Evolutionary conservation across 257 asterid species (phyloP).

Genomic region (Nicotiana tomentosiformis): DNA sequence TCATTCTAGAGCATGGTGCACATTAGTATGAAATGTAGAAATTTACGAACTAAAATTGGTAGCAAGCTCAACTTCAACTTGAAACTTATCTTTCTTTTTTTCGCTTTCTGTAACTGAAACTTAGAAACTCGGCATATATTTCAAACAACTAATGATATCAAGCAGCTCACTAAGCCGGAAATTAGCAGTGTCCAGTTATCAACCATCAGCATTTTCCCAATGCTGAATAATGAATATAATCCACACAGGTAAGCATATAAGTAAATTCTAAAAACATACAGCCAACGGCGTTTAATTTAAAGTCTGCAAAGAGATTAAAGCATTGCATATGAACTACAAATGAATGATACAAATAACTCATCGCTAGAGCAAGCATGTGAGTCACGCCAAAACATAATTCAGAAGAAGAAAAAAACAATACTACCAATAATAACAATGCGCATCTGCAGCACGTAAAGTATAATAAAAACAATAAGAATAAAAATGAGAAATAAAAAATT

Average conservation of each 20-base stretch:
- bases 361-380: not conserved
- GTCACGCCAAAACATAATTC: not conserved
- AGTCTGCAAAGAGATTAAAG: not conserved
- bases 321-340: not conserved
- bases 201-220: not conserved
- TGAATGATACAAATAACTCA: not conserved
- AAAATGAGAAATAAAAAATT: not conserved
- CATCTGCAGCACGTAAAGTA: not conserved
- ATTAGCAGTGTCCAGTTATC: not conserved
- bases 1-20: not conserved
- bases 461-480: not conserved
- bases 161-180: not conserved
- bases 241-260: not conserved
- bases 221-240: not conserved
- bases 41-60: not conserved
- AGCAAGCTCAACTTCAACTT: not conserved
- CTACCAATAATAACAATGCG: not conserved
- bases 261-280: not conserved
- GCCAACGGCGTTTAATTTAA: not conserved
- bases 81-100: not conserved
- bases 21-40: not conserved
- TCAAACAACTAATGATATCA: not conserved
- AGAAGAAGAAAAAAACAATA: not conserved
- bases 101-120: not conserved
- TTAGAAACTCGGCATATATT: not conserved